phyloP scores from a whole-genome alignment of 108 stramenopile genomes.

The Nitzschia sp. region DNA sequence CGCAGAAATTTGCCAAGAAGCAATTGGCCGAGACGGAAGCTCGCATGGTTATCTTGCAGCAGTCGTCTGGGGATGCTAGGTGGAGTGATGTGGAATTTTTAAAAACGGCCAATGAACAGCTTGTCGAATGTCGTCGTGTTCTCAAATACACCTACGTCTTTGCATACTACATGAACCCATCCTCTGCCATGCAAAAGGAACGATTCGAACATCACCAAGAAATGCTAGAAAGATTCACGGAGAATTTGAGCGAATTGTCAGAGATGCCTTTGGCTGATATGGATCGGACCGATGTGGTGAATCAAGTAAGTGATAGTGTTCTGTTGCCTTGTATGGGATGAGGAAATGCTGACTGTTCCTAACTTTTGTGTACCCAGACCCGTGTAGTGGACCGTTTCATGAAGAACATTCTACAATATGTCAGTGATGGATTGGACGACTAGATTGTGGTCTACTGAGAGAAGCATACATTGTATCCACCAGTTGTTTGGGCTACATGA shows the following conservation, averaged over 20 bases:
- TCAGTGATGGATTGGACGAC: conserved; percentile 84
- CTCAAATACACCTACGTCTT: conserved; percentile 95
- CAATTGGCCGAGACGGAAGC: conserved; percentile 85
- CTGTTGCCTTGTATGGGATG: not conserved
- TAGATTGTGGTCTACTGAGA: not conserved
- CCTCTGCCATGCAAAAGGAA: conserved; percentile 64
- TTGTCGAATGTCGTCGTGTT: conserved; percentile 95
- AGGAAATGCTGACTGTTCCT: not conserved
- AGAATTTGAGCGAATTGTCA: conserved; percentile 85
- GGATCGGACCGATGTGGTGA: conserved; percentile 94
- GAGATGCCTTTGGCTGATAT: conserved; percentile 84
- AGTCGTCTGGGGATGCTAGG: conserved; percentile 66
- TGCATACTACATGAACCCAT: conserved; percentile 84
- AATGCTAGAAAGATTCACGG: conserved; percentile 97
- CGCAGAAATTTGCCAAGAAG: conserved; percentile 89
- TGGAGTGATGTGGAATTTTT: conserved; percentile 99
- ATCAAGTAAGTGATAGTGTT: conserved; percentile 51
- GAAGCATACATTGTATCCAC: not conserved
- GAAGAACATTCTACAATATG: conserved; percentile 87
- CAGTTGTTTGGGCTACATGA: no score
- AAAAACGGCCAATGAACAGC: conserved; percentile 92
- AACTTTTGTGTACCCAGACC: conserved; percentile 49
- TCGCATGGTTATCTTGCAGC: conserved; percentile 91
- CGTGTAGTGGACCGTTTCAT: conserved; percentile 93
- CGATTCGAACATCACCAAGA: conserved; percentile 98